Percentiles rank a stretch among this genome's conserved stretches.
Evolutionary conservation across 2,329 filamentous ascomycete species (phyloP).

Genomic region (Pseudocercospora fijiensis): DNA sequence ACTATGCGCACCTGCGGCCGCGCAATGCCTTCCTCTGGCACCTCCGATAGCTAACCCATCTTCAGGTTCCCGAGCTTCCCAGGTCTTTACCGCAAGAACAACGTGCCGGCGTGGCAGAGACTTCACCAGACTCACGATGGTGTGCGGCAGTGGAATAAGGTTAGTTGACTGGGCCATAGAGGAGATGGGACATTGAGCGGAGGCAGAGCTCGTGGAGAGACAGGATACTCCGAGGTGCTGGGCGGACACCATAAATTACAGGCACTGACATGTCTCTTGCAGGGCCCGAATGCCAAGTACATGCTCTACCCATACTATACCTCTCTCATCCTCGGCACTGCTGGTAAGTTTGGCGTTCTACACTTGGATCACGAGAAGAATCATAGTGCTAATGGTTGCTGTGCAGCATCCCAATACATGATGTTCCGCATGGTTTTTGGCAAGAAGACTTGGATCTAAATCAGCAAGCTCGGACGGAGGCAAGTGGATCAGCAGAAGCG

Average conservation of each 20-base stretch:
- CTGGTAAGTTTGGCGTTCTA: slow-evolving; percentile 54
- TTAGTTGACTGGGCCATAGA: slow-evolving; percentile 48
- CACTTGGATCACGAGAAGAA: background rate
- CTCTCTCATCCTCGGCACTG: slow-evolving; percentile 44
- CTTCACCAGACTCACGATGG: slow-evolving; percentile 73
- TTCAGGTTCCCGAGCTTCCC: slow-evolving; percentile 31
- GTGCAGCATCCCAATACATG: slow-evolving; percentile 61
- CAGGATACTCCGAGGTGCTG: background rate
- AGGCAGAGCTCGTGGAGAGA: background rate
- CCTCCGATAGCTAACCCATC: slow-evolving; percentile 10
- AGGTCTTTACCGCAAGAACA: slow-evolving; percentile 69
- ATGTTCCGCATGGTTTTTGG: slow-evolving; percentile 70
- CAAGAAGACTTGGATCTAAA: slow-evolving; percentile 70
- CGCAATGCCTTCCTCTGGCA: slow-evolving; percentile 1
- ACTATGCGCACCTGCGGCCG: background rate
- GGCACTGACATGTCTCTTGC: slow-evolving; percentile 24
- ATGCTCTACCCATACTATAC: slow-evolving; percentile 68
- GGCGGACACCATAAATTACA: slow-evolving; percentile 1
- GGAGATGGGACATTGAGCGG: slow-evolving; percentile 6
- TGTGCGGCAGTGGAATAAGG: slow-evolving; percentile 74
- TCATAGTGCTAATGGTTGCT: slow-evolving; percentile 3
- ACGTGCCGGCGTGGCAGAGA: slow-evolving; percentile 71
- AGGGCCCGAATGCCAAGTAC: slow-evolving; percentile 65
- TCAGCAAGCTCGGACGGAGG: background rate
- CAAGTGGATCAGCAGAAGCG: background rate